Base-by-base conservation (phyloP, 441 rosid genomes). In the Erodium texanum region DNA sequence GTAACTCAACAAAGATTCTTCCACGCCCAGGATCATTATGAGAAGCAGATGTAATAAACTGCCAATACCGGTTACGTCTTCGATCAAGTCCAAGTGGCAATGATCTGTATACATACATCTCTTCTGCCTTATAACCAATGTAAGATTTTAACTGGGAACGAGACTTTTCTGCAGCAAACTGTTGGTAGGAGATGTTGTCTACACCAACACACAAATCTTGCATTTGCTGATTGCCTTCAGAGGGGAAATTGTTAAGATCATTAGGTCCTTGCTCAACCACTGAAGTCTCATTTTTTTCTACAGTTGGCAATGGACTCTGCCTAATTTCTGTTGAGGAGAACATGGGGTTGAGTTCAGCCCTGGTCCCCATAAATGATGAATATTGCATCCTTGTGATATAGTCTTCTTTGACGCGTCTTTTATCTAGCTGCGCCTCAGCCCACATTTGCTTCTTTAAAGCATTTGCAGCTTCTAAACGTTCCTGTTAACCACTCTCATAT, bases 11-110 rank as follows among this genome's bases (percentile, higher is more conserved):
- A 24, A 91, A 89, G 59, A 89, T 83, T 74, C 97, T 83, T 59
- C 96, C 97, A 76, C 89, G 82, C 58, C 96, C 88, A 34, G 96
- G 97, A 78, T 91, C 96, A 78, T 77, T 82, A 71, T 70, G 41
- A 59, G 97, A 91, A 29, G 83, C 89, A 69, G 97, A 91, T 50
- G 90, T 76, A 19, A 82, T 76, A 80, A 91, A 91, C 66, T 76
- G 90, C 97, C 97, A 91, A 68, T 89, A 91, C 4, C 96, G 82
- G 68, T 89, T 91, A 54, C 84, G 89, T 64, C 97, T 83, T 56
- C 97, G 87, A 82, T 91, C 97, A 79, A 82, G 90, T 72, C 97
- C 97, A 19, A 91, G 80, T 18, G 97, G 97, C 82, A 89, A 82
- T 66, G 97, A 91, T 68, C 96, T 84, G 66, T 82, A 87, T 10